Evolutionary conservation across 1,139 yeast genomes (phyloP).

Genomic region (Yamadazyma blattariae): DNA sequence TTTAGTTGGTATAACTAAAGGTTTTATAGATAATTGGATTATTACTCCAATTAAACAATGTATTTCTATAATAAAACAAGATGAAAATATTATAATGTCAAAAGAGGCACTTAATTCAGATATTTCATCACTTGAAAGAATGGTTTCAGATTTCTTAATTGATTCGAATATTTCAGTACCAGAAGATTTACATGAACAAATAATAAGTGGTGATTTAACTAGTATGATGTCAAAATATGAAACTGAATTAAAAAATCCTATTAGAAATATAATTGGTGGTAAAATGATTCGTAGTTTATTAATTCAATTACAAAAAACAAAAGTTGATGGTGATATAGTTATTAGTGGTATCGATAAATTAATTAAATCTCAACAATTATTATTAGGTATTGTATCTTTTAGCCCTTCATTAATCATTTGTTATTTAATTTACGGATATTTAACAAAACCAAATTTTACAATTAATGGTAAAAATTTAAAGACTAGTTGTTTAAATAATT

Average conservation of each 20-base stretch:
- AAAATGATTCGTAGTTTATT: conserved; percentile 71
- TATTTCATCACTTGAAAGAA: conserved; percentile 74
- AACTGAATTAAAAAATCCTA: conserved; percentile 66
- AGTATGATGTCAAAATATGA: conserved; percentile 81
- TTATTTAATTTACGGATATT: conserved; percentile 33
- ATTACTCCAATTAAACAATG: conserved; percentile 74
- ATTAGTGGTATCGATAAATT: conserved; percentile 87
- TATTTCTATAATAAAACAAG: conserved; percentile 77
- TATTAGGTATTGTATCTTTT: conserved; percentile 86
- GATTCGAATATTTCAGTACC: conserved; percentile 34
- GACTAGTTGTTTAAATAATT: conserved; percentile 44
- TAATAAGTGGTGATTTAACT: conserved; percentile 63
- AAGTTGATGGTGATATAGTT: conserved; percentile 92
- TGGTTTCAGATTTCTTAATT: conserved; percentile 74
- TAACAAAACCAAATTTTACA: conserved; percentile 25
- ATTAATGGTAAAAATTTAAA: conserved; percentile 40
- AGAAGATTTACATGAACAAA: conserved; percentile 33
- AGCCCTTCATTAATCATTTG: conserved; percentile 73
- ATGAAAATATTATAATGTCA: conserved; percentile 69
- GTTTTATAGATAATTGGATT: conserved; percentile 82
- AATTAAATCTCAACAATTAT: conserved; percentile 85
- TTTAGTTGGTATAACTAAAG: conserved; percentile 58
- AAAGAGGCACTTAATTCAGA: conserved; percentile 79
- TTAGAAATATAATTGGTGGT: conserved; percentile 63
- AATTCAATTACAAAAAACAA: conserved; percentile 90